Base-by-base conservation (phyloP, 2,329 filamentous ascomycete genomes). In the Ascochyta fabae region DNA sequence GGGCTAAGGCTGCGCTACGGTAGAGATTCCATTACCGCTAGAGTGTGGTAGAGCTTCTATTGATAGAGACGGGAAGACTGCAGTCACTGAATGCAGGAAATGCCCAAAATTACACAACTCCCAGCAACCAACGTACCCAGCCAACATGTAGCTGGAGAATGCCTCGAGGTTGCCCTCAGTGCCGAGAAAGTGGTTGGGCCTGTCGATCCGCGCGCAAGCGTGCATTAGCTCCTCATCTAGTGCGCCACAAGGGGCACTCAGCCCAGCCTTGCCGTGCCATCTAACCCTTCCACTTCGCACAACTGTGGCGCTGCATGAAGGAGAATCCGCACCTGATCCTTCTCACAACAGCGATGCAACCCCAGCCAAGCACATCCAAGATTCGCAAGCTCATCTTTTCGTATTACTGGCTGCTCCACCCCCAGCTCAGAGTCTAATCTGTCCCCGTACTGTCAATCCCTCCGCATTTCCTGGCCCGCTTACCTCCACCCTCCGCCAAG, bases 181-280 rank as follows among this genome's bases (percentile, higher is more conserved):
- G 44, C 47, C 42, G 36, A 24, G 40, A 23, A 39, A 6, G 34
- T 53, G 53, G 60, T 52, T 31, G 45, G 23, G 23, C 48, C 52
- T 44, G 52, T 46, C 35, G 46, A 55, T 55, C 52, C 1, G 5
- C 19, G 10, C 36, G 36, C 22, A 40, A 40, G 36, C 36, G 36
- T 40, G 36, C 36, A 40, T 40, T 55, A 49, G 46, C 52, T 24
- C 38, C 23, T 42, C 46, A 4, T 19, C 29, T 55, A 55, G 52
- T 46, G 46, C 52, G 46, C 52, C 52, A 50, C 52, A 55, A 45
- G 45, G 52, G 46, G 42, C 35, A 46, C 34, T 48, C 39, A 39
- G 19, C 31, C 39, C 31, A 49, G 34, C 45, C 52, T 44, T 44
- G 34, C 44, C 27, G 15, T 50, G 47, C 23, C 39, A 43, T 44